These are phyloP conservation scores for Catunica adiposa DNA, from an alignment of 2,329 filamentous ascomycete species.

Conservation along the genomic window DNA sequence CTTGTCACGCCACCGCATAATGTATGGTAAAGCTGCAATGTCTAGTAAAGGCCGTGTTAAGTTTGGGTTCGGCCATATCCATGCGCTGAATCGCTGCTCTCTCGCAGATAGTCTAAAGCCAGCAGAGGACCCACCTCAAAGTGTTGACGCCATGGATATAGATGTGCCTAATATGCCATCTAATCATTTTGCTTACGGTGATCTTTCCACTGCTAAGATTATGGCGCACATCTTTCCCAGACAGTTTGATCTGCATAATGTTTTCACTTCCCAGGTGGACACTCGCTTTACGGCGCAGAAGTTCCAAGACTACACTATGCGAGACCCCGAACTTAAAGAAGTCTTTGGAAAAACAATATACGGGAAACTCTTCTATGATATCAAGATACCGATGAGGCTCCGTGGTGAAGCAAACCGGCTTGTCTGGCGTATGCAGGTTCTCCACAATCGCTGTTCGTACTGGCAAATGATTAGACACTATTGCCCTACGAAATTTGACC, in stretches of 20 bases:
- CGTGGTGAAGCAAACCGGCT: slow-evolving; percentile 44
- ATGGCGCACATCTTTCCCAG: slow-evolving; percentile 90
- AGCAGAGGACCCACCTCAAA: neutral
- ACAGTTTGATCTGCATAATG: slow-evolving; percentile 82
- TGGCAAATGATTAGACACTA: slow-evolving; percentile 62
- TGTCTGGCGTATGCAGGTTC: slow-evolving; percentile 49
- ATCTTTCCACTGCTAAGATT: slow-evolving; percentile 44
- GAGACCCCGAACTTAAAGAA: slow-evolving; percentile 60
- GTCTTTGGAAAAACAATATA: slow-evolving; percentile 15
- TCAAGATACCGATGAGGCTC: slow-evolving; percentile 46
- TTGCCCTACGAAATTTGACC: slow-evolving; percentile 37
- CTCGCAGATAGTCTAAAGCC: neutral
- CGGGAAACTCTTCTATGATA: slow-evolving; percentile 8
- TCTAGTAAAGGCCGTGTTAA: slow-evolving; percentile 51
- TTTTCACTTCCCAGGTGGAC: slow-evolving; percentile 60
- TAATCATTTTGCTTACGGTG: slow-evolving; percentile 1
- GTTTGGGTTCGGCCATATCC: slow-evolving; percentile 52
- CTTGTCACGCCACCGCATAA: slow-evolving; percentile 68
- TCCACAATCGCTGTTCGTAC: slow-evolving; percentile 65
- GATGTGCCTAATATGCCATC: slow-evolving; percentile 16
- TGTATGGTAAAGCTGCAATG: slow-evolving; percentile 63
- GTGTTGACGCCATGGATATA: neutral
- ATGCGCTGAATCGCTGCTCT: slow-evolving; percentile 13
- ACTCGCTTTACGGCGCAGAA: slow-evolving; percentile 48
- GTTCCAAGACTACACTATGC: slow-evolving; percentile 70